Percentiles rank a stretch among this genome's conserved stretches.
phyloP scores from a whole-genome alignment of 805 yeast genomes.

The Myxozyma mucilagina region DNA sequence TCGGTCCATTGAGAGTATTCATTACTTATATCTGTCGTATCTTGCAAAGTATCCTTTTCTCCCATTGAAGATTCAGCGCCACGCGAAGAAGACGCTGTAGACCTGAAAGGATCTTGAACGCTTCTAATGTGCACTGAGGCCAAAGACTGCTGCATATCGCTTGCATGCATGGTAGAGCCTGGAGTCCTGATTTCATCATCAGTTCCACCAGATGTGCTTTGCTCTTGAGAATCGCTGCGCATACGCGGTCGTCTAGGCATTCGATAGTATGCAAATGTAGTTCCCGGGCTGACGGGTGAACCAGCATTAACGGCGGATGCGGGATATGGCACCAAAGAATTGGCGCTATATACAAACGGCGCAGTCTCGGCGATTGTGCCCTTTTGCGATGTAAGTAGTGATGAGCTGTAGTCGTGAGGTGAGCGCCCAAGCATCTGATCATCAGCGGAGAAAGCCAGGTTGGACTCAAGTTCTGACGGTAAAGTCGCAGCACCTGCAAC shows the following conservation, averaged over 20 bases:
- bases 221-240: neutral
- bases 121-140: neutral
- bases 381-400: conserved; percentile 3
- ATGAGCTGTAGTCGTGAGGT: neutral
- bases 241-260: conserved; percentile 22
- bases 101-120: neutral
- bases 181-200: neutral
- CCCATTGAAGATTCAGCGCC: neutral
- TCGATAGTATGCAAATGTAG: conserved; percentile 24
- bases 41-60: conserved; percentile 1
- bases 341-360: conserved; percentile 2
- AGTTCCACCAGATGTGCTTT: neutral
- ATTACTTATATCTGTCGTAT: neutral
- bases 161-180: neutral
- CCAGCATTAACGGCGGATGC: neutral
- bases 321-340: neutral
- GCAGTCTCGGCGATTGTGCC: conserved; percentile 1
- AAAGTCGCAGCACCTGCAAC: neutral
- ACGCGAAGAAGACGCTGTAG: conserved; percentile 1
- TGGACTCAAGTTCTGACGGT: neutral
- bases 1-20: conserved; percentile 14
- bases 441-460: neutral
- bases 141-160: neutral
- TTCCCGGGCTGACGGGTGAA: conserved; percentile 19
- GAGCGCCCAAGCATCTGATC: conserved; percentile 1